Evolutionary conservation across 768 basidiomycete genomes (phyloP), one percentile per base, ranked within the genome.

Genomic region (Boletus eberwhitei): DNA sequence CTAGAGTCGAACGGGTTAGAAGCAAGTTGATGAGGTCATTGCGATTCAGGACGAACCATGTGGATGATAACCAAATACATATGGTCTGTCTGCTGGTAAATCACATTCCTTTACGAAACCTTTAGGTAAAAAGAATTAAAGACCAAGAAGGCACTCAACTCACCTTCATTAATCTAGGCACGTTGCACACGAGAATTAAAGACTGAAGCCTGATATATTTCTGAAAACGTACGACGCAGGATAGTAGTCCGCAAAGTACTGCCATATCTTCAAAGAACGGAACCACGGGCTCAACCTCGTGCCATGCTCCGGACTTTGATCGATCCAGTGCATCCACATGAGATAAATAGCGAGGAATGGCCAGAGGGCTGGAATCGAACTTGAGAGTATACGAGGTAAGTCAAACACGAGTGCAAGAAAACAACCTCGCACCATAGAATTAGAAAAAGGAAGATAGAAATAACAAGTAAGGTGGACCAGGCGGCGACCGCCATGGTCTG

Each of bases 31-130:
- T 4, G 40, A 42, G 29, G 55, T 21, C 35, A 55, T 5, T 17
- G 1, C n/a, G 21, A 8, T 21, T 11, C 32, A 40, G 52, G 43
- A 67, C 81, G 34, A 55, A 87, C 95, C 97, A 72, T 99, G 97
- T 17, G 97, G 97, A 71, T 99, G 97, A 71, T 98, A 98, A 8
- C 96, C 97, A 72, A 99, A 99, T 14, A 99, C 82, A 73, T 99
- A 99, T 19, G 91, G 87, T 58, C 94, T 77, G 69, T 97, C 92
- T 12, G 96, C 76, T 1, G 96, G 93, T 22, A 99, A 79, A 59
- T 96, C 91, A 35, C 84, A 87, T 73, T 93, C 93, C 93, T 68
- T 53, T 16, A 21, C 32, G 34, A 16, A 48, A 5, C 2, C 0
- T 36, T 47, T 9, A 50, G 17, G 16, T 35, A 1, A 34, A 34